Base-by-base conservation (phyloP, 1,284 basidiomycete species). In the Prillingera fragicola region DNA sequence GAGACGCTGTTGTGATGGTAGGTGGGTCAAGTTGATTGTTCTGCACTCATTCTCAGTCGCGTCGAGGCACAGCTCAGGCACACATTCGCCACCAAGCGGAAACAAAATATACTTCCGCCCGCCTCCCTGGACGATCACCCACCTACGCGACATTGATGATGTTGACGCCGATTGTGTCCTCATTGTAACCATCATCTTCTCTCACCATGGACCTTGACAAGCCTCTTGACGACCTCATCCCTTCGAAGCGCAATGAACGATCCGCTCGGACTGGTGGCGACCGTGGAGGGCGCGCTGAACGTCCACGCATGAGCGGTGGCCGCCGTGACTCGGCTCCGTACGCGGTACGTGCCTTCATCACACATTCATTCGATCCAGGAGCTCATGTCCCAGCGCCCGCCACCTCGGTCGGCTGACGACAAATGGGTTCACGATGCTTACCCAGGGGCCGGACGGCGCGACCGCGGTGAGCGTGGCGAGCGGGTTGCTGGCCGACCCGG, bases 401-500 rank as follows among this genome's bases (percentile, higher is more conserved):
- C 69, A 18, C 60, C 65, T 9, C 52, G 65, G 23, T 68, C 70
- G 6, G 65, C 65, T 7, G 65, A 67, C 12, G 63, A 67, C 9
- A 59, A 60, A 41, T 73, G 71, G 71, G 61, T 67, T 25, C 71
- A 73, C 44, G 71, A 73, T 50, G 64, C 69, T 38, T 71, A 60
- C 43, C 45, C n/a, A 45, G 18, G 62, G 63, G 18, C 47, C 49
- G 9, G 49, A 39, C 31, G 22, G 33, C 9, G 48, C n/a, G 48
- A 45, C 14, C 38, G 34, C 10, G 29, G 28, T 29, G 10, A 19
- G 2, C 5, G 15, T n/a, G 22, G 18, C 14, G 28, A 18, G 15
- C 37, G 39, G 14, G 41, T 44, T 12, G 22, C 50, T 7, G 50
- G 53, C 12, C 50, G n/a, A n/a, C n/a, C n/a, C n/a, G n/a, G n/a